A percentile compares a stretch with the other conserved stretches of the same genome.
phyloP scores from a whole-genome alignment of 1,284 basidiomycete species.

The Ceratorhiza oryzae-sativae region DNA sequence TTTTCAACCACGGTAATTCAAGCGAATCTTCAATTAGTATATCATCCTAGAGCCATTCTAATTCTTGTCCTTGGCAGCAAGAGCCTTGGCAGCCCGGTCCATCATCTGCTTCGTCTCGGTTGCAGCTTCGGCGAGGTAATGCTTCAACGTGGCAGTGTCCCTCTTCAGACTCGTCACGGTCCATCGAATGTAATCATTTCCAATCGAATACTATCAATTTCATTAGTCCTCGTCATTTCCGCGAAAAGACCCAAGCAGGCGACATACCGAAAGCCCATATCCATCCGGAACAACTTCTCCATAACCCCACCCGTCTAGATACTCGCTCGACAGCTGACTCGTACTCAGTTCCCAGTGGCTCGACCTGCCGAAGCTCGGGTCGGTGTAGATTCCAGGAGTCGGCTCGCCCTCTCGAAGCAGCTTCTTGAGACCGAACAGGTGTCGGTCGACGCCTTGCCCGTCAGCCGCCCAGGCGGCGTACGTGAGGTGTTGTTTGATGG shows the following conservation, averaged over 20 bases:
- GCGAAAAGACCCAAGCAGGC: neutral
- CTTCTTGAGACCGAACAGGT: conserved; percentile 93
- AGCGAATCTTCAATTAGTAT: no score
- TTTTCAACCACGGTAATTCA: no score
- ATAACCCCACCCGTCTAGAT: conserved; percentile 95
- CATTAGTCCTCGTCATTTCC: neutral
- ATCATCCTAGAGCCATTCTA: no score
- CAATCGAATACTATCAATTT: conserved; percentile 74
- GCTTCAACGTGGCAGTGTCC: conserved; percentile 68
- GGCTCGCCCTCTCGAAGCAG: conserved; percentile 78
- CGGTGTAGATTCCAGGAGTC: conserved; percentile 77
- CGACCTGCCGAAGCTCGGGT: conserved; percentile 74
- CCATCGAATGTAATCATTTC: conserved; percentile 87
- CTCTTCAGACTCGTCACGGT: conserved; percentile 85
- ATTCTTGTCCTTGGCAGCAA: conserved; percentile 22
- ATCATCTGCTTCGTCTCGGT: conserved; percentile 78
- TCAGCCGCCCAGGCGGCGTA: conserved; percentile 93
- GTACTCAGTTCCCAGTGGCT: conserved; percentile 94
- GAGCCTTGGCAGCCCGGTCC: conserved; percentile 61
- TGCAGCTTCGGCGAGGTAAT: conserved; percentile 80
- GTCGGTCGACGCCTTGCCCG: conserved; percentile 94
- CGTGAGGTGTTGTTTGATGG: conserved; percentile 82
- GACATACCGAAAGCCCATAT: conserved; percentile 74
- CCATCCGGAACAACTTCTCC: conserved; percentile 95
- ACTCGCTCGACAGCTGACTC: conserved; percentile 83